Percentiles rank a stretch among this genome's conserved stretches.
These are phyloP conservation scores for Vachellia collinsii DNA, from an alignment of 306 rosid species.

Conservation along the genomic window DNA sequence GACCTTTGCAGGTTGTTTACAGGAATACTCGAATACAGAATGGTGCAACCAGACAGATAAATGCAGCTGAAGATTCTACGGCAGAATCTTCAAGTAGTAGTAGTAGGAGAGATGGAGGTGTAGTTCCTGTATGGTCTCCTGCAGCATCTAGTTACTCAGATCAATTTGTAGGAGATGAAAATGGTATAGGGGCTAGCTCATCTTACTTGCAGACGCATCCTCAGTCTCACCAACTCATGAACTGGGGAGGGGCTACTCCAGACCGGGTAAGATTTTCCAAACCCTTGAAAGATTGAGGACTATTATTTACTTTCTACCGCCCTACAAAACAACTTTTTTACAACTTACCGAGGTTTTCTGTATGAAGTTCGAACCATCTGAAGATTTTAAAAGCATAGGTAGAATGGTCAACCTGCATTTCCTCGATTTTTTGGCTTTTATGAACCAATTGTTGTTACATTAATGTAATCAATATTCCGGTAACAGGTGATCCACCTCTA, in stretches of 20 bases:
- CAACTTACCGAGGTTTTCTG: background rate
- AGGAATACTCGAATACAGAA: conserved; percentile 37
- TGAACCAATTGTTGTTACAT: background rate
- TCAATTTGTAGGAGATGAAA: conserved; percentile 80
- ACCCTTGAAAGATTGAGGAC: conserved; percentile 1
- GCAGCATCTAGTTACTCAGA: conserved; percentile 67
- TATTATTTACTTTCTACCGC: background rate
- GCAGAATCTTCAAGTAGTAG: conserved; percentile 73
- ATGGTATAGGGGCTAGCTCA: conserved; percentile 60
- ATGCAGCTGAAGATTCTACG: conserved; percentile 66
- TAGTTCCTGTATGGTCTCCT: conserved; percentile 94
- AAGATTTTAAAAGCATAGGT: background rate
- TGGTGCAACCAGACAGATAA: conserved; percentile 34
- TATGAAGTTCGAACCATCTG: background rate
- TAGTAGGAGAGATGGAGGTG: conserved; percentile 74
- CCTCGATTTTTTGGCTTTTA: background rate
- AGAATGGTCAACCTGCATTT: background rate
- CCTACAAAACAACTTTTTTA: background rate
- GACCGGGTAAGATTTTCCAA: conserved; percentile 72
- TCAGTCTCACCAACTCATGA: conserved; percentile 79
- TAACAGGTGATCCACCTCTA: conserved; percentile 55
- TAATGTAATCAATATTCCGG: conserved; percentile 11
- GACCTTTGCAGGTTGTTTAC: conserved; percentile 38
- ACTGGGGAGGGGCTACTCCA: conserved; percentile 81
- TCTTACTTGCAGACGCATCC: conserved; percentile 85